Percentiles rank a stretch among this genome's conserved stretches.
phyloP scores from a whole-genome alignment of 2,329 filamentous ascomycete genomes.

The Phoma sp. region DNA sequence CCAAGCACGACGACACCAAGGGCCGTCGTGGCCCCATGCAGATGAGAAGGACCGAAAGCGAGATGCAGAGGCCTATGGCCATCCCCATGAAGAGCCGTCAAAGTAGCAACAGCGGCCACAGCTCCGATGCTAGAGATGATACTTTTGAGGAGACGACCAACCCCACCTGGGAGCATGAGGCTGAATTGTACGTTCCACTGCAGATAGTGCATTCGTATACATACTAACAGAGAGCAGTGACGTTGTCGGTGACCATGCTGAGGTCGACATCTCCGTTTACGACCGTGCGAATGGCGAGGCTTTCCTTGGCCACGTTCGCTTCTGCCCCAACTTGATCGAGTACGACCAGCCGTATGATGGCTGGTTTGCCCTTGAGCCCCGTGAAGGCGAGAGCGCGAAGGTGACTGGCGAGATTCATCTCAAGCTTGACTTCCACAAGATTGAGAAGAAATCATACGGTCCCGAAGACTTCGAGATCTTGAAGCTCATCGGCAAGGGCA shows the following conservation, averaged over 20 bases:
- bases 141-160: constrained; percentile 74
- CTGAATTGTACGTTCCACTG: constrained; percentile 79
- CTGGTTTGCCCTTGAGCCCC: constrained; percentile 84
- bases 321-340: constrained; percentile 74
- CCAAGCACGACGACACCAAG: constrained; percentile 66
- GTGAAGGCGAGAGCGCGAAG: constrained; percentile 78
- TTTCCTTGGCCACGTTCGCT: constrained; percentile 88
- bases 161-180: constrained; percentile 95
- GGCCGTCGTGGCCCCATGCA: constrained; percentile 51
- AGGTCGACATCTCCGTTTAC: constrained; percentile 93
- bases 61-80: constrained; percentile 84
- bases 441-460: constrained; percentile 84
- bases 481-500: constrained; percentile 96
- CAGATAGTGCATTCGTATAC: neutral
- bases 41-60: constrained; percentile 74
- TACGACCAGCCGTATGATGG: constrained; percentile 76
- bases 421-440: constrained; percentile 84
- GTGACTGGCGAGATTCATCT: constrained; percentile 88
- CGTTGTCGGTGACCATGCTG: constrained; percentile 87
- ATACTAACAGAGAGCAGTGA: constrained; percentile 66
- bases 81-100: constrained; percentile 98
- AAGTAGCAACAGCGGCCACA: constrained; percentile 93
- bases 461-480: constrained; percentile 96
- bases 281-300: constrained; percentile 85
- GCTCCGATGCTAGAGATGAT: constrained; percentile 58